Evolutionary conservation across 495 filamentous ascomycete species (phyloP), one percentile per base, ranked within the genome.

Genomic region (Choiromyces venosus): DNA sequence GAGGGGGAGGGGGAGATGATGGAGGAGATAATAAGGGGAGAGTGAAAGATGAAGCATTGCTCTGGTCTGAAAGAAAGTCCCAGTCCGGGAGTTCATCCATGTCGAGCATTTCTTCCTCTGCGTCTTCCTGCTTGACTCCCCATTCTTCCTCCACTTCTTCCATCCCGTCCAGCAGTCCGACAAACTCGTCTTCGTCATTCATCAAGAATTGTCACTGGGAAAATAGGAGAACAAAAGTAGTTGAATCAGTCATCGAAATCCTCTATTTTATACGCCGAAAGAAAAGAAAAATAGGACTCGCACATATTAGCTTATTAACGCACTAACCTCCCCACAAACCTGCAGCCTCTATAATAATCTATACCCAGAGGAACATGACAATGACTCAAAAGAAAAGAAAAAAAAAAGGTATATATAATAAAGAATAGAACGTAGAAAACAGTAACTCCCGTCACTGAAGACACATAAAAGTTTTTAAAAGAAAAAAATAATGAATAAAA

Each of bases 401-500:
- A 66, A 2, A 16, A 46, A 56, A 69, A 29, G 67, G 29, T 74
- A 65, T 16, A 65, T 64, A 21, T 25, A 65, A 21, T 4, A 68
- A 68, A 37, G 33, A 44, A 65, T 7, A 71, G 42, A 67, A 65
- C 40, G 25, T 18, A 67, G 52, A 33, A 71, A 36, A 66, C 5
- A 35, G 16, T 4, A 33, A 61, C 7, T 29, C 25, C 52, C 25
- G 3, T 33, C 52, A 16, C 52, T 33, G 25, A 61, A 61, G 52
- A 18, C 25, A 12, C 52, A 25, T 3, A 70, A 21, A 39, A 42
- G 14, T 33, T 61, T 25, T 16, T 21, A 21, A 2, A 18, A 44
- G 37, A 37, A 21, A 44, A 12, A 42, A n/a, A n/a, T n/a, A n/a
- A 64, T 37, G 35, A 21, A 66, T 25, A 66, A 69, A 71, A 69